Conservation (phyloP, 108 stramenopile genomes). For the Cyclostephanos tholiformis region DNA sequence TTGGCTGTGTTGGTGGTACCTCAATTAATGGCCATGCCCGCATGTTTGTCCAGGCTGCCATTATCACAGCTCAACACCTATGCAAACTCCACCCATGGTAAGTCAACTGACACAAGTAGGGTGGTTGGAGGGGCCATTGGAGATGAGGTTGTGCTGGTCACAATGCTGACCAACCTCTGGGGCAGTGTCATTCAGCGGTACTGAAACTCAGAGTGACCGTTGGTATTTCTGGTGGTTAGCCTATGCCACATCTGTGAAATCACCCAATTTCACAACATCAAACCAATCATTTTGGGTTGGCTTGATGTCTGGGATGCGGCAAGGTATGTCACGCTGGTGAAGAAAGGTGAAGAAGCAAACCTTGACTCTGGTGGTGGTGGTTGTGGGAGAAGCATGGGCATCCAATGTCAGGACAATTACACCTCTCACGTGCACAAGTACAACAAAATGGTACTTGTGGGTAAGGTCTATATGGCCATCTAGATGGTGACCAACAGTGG, state of each 20-base stretch:
- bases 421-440: neutral
- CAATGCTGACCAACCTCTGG: neutral
- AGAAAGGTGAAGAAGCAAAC: neutral
- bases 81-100: too few species aligned
- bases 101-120: too few species aligned
- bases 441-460: slow-evolving; percentile 16
- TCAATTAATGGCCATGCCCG: too few species aligned
- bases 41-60: too few species aligned
- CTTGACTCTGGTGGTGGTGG: neutral
- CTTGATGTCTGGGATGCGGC: neutral
- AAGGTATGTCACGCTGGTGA: neutral
- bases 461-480: slow-evolving; percentile 24
- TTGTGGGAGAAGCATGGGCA: neutral
- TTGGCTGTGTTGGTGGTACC: too few species aligned
- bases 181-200: neutral
- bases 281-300: neutral
- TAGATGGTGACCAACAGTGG: slow-evolving; percentile 13
- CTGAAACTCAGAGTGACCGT: slow-evolving; percentile 5
- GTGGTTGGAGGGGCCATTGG: too few species aligned
- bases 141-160: too few species aligned
- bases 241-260: neutral
- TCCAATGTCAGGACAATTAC: neutral
- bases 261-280: neutral
- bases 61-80: too few species aligned
- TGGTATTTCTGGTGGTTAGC: neutral